Evolutionary conservation across 2,329 filamentous ascomycete species (phyloP).

Genomic region (Colletotrichum sp.): DNA sequence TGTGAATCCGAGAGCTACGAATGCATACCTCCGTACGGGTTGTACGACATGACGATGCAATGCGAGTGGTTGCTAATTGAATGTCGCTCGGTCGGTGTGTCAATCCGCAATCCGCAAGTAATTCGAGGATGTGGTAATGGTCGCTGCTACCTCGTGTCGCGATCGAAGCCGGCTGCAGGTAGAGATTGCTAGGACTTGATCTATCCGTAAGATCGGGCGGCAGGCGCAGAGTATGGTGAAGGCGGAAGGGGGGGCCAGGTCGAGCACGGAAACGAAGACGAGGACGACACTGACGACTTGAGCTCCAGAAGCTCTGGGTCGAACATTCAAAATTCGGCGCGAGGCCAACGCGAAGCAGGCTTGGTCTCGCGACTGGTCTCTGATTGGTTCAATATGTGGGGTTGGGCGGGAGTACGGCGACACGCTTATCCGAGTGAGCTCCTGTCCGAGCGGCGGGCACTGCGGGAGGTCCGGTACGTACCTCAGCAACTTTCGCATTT

Average conservation of each 20-base stretch:
- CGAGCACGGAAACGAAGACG: not conserved
- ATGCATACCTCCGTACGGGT: constrained; percentile 60
- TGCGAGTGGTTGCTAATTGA: not conserved
- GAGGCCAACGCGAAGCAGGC: constrained; percentile 15
- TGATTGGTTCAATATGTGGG: constrained; percentile 7
- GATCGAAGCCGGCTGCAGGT: not conserved
- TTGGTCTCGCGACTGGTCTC: constrained; percentile 17
- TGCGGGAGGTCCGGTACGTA: not conserved
- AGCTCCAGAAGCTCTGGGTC: not conserved
- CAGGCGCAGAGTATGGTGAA: not conserved
- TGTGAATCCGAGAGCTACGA: constrained; percentile 18
- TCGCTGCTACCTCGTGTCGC: not conserved
- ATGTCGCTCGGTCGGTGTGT: not conserved
- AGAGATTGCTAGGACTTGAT: not conserved
- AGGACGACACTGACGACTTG: not conserved
- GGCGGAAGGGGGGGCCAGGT: not conserved
- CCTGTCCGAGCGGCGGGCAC: not conserved
- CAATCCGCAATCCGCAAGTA: not conserved
- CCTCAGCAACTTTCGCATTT: not conserved
- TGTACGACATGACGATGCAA: constrained; percentile 56
- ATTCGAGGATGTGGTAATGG: not conserved
- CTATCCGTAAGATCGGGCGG: not conserved
- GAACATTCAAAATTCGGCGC: constrained; percentile 19
- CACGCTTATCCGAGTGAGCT: constrained; percentile 13
- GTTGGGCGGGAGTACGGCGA: not conserved